Conservation (phyloP, 495 filamentous ascomycete genomes). For the Podospora pseudocomata region DNA sequence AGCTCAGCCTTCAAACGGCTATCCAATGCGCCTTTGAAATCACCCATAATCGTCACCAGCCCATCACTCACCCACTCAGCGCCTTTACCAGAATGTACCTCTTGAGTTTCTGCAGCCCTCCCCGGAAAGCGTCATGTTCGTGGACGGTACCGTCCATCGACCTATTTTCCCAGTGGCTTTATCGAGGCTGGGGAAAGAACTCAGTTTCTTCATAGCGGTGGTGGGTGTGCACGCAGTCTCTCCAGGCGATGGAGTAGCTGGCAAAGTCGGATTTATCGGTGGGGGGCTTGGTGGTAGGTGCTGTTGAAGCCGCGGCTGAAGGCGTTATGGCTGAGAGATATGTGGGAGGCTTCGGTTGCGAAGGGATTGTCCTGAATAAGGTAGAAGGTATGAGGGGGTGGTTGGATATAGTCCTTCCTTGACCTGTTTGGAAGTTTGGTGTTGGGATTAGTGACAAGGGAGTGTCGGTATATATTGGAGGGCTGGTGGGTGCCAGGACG, state of each 20-base stretch:
- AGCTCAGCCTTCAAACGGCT: conserved; percentile 36
- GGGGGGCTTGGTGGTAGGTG: conserved; percentile 30
- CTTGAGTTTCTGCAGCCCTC: conserved; percentile 30
- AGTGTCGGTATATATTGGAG: neutral
- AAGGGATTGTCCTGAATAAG: conserved; percentile 4
- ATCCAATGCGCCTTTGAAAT: conserved; percentile 34
- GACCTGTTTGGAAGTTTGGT: conserved; percentile 2
- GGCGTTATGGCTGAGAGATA: conserved; percentile 27
- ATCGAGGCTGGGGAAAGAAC: conserved; percentile 28
- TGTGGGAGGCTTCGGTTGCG: conserved; percentile 22
- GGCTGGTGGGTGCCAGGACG: too few species aligned
- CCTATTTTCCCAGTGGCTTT: conserved; percentile 27
- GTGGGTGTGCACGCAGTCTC: conserved; percentile 30
- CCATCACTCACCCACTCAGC: conserved; percentile 21
- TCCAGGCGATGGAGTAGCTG: conserved; percentile 34
- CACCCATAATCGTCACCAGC: conserved; percentile 34
- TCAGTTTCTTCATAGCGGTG: conserved; percentile 36
- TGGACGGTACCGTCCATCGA: conserved; percentile 27
- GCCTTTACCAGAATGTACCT: conserved; percentile 26
- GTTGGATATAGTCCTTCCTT: neutral
- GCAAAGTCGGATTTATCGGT: conserved; percentile 34
- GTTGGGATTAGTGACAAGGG: conserved; percentile 10
- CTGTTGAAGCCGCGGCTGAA: conserved; percentile 32
- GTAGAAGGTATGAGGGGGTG: neutral
- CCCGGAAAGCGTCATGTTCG: conserved; percentile 32